Evolutionary conservation across 257 asterid species (phyloP).

Genomic region (Agastache rugosa): DNA sequence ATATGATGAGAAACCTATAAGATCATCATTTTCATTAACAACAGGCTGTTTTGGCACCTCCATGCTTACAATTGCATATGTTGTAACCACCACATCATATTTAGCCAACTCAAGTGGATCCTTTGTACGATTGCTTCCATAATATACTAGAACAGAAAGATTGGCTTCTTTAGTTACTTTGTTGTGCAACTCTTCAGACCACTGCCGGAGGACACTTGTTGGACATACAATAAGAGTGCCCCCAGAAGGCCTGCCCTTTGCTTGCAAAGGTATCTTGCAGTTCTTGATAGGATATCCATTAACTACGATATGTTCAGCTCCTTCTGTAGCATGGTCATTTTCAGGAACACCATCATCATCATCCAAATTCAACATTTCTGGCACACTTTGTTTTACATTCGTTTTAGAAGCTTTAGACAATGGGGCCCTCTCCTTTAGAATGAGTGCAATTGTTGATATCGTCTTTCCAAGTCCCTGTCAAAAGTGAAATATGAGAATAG

Average conservation of each 20-base stretch:
- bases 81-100: slow-evolving; percentile 93
- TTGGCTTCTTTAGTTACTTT: slow-evolving; percentile 83
- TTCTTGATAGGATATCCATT: slow-evolving; percentile 39
- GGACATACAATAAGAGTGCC: slow-evolving; percentile 99
- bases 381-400: slow-evolving; percentile 49
- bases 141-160: slow-evolving; percentile 85
- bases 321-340: slow-evolving; percentile 41
- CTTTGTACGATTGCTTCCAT: slow-evolving; percentile 91
- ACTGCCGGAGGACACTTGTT: slow-evolving; percentile 96
- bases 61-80: slow-evolving; percentile 97
- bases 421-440: slow-evolving; percentile 87
- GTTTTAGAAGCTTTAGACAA: slow-evolving; percentile 51
- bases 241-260: slow-evolving; percentile 83
- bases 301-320: slow-evolving; percentile 43
- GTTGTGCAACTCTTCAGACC: slow-evolving; percentile 90
- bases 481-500: slow-evolving; percentile 32
- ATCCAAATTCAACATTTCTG: slow-evolving; percentile 86
- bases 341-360: slow-evolving; percentile 64
- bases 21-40: slow-evolving; percentile 73
- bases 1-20: slow-evolving; percentile 44
- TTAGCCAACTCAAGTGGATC: slow-evolving; percentile 86
- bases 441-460: slow-evolving; percentile 91
- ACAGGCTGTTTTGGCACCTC: slow-evolving; percentile 99
- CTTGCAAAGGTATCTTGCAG: slow-evolving; percentile 42
- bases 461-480: slow-evolving; percentile 98